Evolutionary conservation across 1,139 yeast species (phyloP).

Genomic region (Hemisphaericaspora lyxosophila): DNA sequence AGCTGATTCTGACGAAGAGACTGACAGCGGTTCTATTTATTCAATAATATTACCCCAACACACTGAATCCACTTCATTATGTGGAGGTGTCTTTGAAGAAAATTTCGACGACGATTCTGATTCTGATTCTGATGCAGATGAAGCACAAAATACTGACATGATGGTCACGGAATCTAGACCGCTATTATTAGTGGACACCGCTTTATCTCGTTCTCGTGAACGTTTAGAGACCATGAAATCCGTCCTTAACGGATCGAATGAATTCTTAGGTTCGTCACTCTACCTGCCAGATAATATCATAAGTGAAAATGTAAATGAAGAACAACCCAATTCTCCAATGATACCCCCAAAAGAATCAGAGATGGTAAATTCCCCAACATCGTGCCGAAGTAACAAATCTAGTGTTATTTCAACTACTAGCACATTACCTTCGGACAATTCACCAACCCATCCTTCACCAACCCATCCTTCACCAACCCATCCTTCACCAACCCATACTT

Average conservation of each 20-base stretch:
- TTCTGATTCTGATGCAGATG: neutral
- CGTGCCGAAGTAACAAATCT: neutral
- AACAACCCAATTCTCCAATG: neutral
- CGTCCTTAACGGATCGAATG: constrained; percentile 1
- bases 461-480: too few species aligned
- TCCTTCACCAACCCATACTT: too few species aligned
- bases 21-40: neutral
- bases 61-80: too few species aligned
- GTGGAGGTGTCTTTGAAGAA: constrained; percentile 1
- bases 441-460: too few species aligned
- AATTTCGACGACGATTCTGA: constrained; percentile 1
- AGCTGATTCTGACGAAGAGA: neutral
- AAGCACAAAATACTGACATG: neutral
- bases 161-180: neutral
- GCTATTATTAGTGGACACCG: neutral
- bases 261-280: constrained; percentile 2
- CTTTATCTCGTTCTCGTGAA: neutral
- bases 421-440: neutral
- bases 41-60: neutral
- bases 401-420: constrained; percentile 1
- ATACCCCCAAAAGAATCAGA: neutral
- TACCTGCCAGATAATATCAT: constrained; percentile 3
- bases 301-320: constrained; percentile 2
- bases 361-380: neutral
- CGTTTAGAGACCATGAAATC: constrained; percentile 2